Conservation (phyloP, 306 rosid species). For the Corylus avellana region DNA sequence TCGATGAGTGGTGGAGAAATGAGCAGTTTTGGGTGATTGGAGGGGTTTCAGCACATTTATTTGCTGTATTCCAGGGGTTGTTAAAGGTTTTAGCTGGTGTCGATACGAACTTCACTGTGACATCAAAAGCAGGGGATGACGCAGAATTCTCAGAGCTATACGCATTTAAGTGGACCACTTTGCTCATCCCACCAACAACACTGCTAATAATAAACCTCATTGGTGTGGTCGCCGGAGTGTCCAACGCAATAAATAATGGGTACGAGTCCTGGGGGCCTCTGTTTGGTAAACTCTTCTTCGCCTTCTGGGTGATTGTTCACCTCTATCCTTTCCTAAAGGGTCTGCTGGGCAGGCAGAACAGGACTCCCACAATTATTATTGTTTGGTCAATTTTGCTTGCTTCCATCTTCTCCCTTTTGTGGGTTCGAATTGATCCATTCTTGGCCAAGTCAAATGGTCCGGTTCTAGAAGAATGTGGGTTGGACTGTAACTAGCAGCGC, state of each 20-base stretch:
- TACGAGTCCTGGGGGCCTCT: conserved; percentile 66
- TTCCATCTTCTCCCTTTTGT: conserved; percentile 63
- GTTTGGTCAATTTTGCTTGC: conserved; percentile 77
- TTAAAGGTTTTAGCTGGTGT: conserved; percentile 62
- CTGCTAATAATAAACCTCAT: conserved; percentile 56
- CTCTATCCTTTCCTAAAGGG: conserved; percentile 74
- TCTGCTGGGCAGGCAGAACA: conserved; percentile 53
- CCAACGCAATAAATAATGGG: conserved; percentile 63
- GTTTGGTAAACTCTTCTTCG: conserved; percentile 62
- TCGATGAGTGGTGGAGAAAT: conserved; percentile 84
- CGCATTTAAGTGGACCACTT: conserved; percentile 57
- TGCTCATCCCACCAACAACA: conserved; percentile 75
- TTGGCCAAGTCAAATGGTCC: conserved; percentile 53
- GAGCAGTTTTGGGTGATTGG: conserved; percentile 80
- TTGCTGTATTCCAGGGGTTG: conserved; percentile 61
- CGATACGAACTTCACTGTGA: conserved; percentile 51
- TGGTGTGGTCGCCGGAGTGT: conserved; percentile 62
- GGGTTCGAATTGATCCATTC: conserved; percentile 71
- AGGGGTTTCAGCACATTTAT: conserved; percentile 64
- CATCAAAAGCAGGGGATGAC: conserved; percentile 40
- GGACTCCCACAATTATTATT: conserved; percentile 74
- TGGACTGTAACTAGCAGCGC: conserved; percentile 63
- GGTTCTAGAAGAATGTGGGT: conserved; percentile 65
- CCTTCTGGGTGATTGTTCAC: conserved; percentile 70
- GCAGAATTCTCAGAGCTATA: conserved; percentile 30